Evolutionary conservation across 805 yeast genomes (phyloP), one percentile per base, ranked within the genome.

Genomic region (Metahyphopichia silvanorum): DNA sequence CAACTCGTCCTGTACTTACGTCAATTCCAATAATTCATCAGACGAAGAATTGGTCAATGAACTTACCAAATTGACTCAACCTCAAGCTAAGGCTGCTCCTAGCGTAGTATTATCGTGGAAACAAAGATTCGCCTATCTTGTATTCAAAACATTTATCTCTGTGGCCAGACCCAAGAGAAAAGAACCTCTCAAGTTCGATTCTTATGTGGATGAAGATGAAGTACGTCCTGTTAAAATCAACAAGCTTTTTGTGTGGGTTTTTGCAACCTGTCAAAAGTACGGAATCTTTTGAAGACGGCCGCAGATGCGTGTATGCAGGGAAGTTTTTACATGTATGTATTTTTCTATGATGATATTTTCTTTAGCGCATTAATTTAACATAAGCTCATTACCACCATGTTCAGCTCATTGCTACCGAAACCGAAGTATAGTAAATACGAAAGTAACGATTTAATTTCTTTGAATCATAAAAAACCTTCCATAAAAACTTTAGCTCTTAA

Each of bases 21-120:
- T 78, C n/a, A 70, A 72, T 42, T 78, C 86, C 2, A 64, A n/a
- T 20, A 17, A 23, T 15, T 11, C 18, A 17, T 16, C 21, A 8
- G 26, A 26, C 16, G 33, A 33, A 19, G 34, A 29, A 18, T 25
- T 35, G 16, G 27, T 25, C 16, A 19, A 38, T 3, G 44, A 36
- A 25, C 21, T 32, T 15, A 28, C 39, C 3, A 36, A 32, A 27
- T 27, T 44, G 22, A 33, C 34, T 14, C 17, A 37, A 11, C 26
- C 30, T 10, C n/a, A n/a, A n/a, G 26, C 33, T 7, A 33, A 34
- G 27, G 25, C 29, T 1, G 38, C 33, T 13, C 21, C 36, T 14
- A 28, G 24, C 7, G 28, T 45, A 3, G 21, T 31, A 5, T 28
- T 51, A 6, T 30, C 49, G 13, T 37, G 31, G 21, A 41, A 34